These are phyloP conservation scores for Saccharomyces hybrid DNA, from an alignment of 1,139 yeast genomes.

Conservation along the genomic window DNA sequence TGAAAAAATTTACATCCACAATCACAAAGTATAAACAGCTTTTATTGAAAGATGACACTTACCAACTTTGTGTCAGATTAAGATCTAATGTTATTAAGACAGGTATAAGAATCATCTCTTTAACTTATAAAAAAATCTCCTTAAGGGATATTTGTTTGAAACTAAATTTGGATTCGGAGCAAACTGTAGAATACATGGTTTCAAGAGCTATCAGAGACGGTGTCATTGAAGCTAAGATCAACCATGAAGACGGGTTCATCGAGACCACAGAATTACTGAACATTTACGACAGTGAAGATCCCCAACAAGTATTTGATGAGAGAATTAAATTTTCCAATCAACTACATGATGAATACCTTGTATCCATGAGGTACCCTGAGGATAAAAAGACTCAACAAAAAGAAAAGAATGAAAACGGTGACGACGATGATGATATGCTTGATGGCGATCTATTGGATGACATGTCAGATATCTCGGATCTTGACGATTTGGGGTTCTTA, in stretches of 20 bases:
- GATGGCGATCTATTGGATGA: slow-evolving; percentile 27
- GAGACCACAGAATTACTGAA: slow-evolving; percentile 82
- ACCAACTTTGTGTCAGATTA: slow-evolving; percentile 76
- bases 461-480: slow-evolving; percentile 30
- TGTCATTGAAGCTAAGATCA: slow-evolving; percentile 89
- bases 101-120: slow-evolving; percentile 87
- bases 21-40: slow-evolving; percentile 54
- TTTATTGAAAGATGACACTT: slow-evolving; percentile 72
- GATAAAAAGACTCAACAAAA: slow-evolving; percentile 18
- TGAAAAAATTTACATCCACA: slow-evolving; percentile 71
- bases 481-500: slow-evolving; percentile 28
- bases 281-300: slow-evolving; percentile 78
- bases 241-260: slow-evolving; percentile 87
- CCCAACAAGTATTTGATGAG: slow-evolving; percentile 84
- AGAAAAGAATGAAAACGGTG: slow-evolving; percentile 13
- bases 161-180: slow-evolving; percentile 86
- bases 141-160: slow-evolving; percentile 86
- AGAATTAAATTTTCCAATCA: slow-evolving; percentile 88
- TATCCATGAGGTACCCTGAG: slow-evolving; percentile 87
- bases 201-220: slow-evolving; percentile 96
- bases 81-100: slow-evolving; percentile 97
- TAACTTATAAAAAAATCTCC: slow-evolving; percentile 86
- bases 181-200: slow-evolving; percentile 92
- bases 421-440: slow-evolving; percentile 17
- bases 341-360: slow-evolving; percentile 85